A percentile compares a stretch with the other conserved stretches of the same genome.
These are phyloP conservation scores for Colletotrichum gigasporum DNA, from an alignment of 2,329 filamentous ascomycete species.

Conservation along the genomic window DNA sequence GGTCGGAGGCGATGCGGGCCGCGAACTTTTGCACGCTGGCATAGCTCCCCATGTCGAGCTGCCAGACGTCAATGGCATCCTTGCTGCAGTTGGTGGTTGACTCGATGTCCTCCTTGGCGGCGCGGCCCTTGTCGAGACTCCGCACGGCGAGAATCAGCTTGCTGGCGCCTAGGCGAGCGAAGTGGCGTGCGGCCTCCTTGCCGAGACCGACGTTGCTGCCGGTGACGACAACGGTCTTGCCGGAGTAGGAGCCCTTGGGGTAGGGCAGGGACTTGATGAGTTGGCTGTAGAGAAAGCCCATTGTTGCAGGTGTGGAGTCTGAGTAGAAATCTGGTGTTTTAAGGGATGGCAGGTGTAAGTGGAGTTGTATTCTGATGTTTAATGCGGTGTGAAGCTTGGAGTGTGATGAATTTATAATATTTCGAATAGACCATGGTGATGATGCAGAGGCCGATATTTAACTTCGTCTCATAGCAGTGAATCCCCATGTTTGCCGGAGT, in stretches of 20 bases:
- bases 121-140: constrained; percentile 31
- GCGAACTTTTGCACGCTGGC: constrained; percentile 56
- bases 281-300: constrained; percentile 26
- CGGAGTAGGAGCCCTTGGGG: constrained; percentile 36
- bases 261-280: constrained; percentile 30
- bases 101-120: constrained; percentile 48
- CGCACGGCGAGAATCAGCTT: constrained; percentile 34
- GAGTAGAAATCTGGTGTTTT: too few relatives aligned
- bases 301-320: not conserved
- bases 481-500: too few relatives aligned
- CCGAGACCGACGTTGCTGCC: constrained; percentile 46
- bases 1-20: constrained; percentile 41
- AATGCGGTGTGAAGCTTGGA: too few relatives aligned
- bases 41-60: constrained; percentile 58
- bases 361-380: too few relatives aligned
- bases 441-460: too few relatives aligned
- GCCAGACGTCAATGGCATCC: constrained; percentile 57
- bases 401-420: too few relatives aligned
- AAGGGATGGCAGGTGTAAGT: too few relatives aligned
- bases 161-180: constrained; percentile 27
- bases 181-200: constrained; percentile 45
- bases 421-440: too few relatives aligned
- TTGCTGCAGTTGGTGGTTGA: constrained; percentile 34
- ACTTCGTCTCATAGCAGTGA: too few relatives aligned
- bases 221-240: constrained; percentile 45